Percentiles rank a stretch among this genome's conserved stretches.
Evolutionary conservation across 176 grass and related monocot species (phyloP).

Genomic region (Bromus sterilis): DNA sequence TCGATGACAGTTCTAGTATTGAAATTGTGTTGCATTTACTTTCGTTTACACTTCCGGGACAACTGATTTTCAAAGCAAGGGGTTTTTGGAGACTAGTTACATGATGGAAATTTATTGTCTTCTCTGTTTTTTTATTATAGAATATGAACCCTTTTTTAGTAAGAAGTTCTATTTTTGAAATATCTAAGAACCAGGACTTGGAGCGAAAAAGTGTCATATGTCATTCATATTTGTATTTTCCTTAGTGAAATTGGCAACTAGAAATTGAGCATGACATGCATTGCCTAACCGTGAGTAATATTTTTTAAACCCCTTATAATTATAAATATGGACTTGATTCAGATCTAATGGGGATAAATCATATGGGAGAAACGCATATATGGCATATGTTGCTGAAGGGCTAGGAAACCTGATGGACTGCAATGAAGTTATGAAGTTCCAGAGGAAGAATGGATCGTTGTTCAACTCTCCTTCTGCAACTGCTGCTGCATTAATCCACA

Average conservation of each 20-base stretch:
- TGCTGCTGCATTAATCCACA: conserved; percentile 29
- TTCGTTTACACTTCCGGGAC: too few relatives aligned
- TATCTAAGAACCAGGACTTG: not conserved
- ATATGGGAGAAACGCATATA: conserved; percentile 42
- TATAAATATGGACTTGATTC: not conserved
- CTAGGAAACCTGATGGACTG: conserved; percentile 46
- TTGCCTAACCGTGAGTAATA: not conserved
- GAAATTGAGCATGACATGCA: not conserved
- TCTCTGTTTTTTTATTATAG: not conserved
- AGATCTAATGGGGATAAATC: conserved; percentile 14
- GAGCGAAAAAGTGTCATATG: not conserved
- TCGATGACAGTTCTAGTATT: not conserved
- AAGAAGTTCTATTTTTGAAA: not conserved
- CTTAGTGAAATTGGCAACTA: not conserved
- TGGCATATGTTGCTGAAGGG: conserved; percentile 69
- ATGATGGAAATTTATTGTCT: too few relatives aligned
- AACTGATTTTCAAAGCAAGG: not conserved
- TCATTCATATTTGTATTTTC: not conserved
- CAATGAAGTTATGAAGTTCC: conserved; percentile 59
- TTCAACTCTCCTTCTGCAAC: conserved; percentile 65
- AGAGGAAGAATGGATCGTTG: conserved; percentile 67
- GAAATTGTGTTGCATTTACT: not conserved
- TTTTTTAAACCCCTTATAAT: not conserved
- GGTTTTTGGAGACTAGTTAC: not conserved
- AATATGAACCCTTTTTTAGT: not conserved